phyloP scores from a whole-genome alignment of 768 basidiomycete genomes.

The Hirschioporus abietinus region DNA sequence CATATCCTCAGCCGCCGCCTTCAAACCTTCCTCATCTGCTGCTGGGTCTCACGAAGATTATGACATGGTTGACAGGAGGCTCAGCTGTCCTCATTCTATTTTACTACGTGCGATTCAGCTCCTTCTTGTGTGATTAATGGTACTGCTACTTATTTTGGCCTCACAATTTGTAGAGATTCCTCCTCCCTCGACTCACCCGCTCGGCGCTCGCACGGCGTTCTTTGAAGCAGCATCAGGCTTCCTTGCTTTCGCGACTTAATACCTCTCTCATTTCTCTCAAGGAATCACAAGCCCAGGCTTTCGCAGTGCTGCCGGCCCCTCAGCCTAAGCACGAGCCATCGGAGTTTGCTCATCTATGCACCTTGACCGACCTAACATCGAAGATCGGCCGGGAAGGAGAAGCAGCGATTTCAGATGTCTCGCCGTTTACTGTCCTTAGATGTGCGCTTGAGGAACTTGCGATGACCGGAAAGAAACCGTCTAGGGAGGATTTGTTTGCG shows the following conservation, averaged over 20 bases:
- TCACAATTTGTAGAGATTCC: conserved; percentile 44
- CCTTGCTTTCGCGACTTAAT: conserved; percentile 49
- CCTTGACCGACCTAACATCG: conserved; percentile 36
- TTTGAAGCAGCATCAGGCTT: conserved; percentile 53
- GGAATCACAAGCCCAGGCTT: conserved; percentile 48
- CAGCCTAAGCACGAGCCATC: conserved; percentile 44
- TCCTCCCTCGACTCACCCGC: conserved; percentile 60
- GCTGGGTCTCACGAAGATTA: conserved; percentile 52
- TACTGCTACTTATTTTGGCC: background rate
- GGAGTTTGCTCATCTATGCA: conserved; percentile 38
- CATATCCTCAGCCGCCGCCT: conserved; percentile 65
- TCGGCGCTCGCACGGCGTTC: conserved; percentile 58
- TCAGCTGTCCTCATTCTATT: conserved; percentile 52
- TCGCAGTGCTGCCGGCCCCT: conserved; percentile 52
- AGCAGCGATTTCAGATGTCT: conserved; percentile 22
- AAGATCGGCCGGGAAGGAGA: conserved; percentile 19
- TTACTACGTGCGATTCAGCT: conserved; percentile 52
- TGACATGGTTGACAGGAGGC: conserved; percentile 63
- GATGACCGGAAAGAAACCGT: conserved; percentile 34
- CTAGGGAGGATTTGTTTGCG: conserved; percentile 55
- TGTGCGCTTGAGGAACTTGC: conserved; percentile 52
- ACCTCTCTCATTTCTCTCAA: conserved; percentile 52
- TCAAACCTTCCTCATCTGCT: conserved; percentile 65
- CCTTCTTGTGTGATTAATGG: background rate
- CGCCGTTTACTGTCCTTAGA: conserved; percentile 53